Base-by-base conservation (phyloP, 2,329 filamentous ascomycete species). In the Aspergillus phoenicis region DNA sequence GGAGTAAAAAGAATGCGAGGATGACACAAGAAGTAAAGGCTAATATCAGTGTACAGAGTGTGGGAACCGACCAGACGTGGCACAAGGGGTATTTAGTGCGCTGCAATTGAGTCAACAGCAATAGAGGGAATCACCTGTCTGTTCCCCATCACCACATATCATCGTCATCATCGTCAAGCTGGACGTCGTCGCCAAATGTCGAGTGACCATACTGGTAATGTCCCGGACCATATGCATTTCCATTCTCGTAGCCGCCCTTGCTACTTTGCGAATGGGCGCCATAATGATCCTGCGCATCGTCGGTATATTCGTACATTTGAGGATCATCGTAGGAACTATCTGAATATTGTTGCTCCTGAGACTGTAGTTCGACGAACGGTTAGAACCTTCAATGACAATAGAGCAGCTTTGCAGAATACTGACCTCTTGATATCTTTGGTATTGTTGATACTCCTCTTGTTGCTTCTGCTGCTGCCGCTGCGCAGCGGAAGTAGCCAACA, bases 401-500 rank as follows among this genome's bases (percentile, higher is more conserved):
- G 30, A 49, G 15, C 4, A 20, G 41, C 1, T 43, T 17, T 3
- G 8, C 36, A 15, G n/a, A 6, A 17, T 28, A 62, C 77, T 74
- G 67, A 80, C 78, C 71, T 81, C 76, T 68, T 81, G 79, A 62
- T 81, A 81, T 67, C 74, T 71, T 66, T 81, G 79, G 64, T 81
- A 81, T 64, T 80, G 77, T 22, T 68, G 61, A 64, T 78, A 79
- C 62, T 81, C 78, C 33, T 80, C 78, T 30, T 73, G 70, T 57
- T 79, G 75, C 8, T 76, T 71, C 39, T 80, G 76, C 48, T 76
- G 73, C 62, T 77, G 74, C 62, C 90, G 88, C 69, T 93, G 92
- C 38, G 90, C 88, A 15, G 83, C 81, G 55, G 90, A 93, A 38
- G 90, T 86, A n/a, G 91, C 91, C 47, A 96, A 89, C 70, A 96